phyloP scores from a whole-genome alignment of 1,139 yeast species.

The Debaryomyces sp. region DNA sequence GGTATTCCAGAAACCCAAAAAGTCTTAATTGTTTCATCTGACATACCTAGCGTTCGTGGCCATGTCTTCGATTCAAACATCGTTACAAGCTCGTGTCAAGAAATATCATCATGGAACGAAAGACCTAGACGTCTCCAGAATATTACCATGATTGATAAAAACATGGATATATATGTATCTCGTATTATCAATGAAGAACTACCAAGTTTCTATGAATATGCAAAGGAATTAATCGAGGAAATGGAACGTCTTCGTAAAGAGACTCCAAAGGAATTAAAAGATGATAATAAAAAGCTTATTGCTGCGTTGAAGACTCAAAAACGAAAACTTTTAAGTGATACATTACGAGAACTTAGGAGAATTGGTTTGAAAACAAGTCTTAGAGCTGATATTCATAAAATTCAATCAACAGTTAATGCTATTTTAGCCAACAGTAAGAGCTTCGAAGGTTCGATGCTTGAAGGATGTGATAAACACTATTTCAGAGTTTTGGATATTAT shows the following conservation, averaged over 20 bases:
- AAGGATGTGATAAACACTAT: conserved; percentile 61
- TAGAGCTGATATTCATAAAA: conserved; percentile 62
- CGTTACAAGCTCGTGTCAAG: conserved; percentile 18
- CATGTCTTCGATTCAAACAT: conserved; percentile 18
- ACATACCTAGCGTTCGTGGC: conserved; percentile 18
- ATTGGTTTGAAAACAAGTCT: conserved; percentile 74
- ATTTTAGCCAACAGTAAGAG: conserved; percentile 60
- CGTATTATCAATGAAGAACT: conserved; percentile 35
- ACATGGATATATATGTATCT: conserved; percentile 53
- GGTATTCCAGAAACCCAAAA: conserved; percentile 47
- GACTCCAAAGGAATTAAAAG: conserved; percentile 72
- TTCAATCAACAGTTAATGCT: conserved; percentile 64
- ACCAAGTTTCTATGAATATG: conserved; percentile 52
- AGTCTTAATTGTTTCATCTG: conserved; percentile 9
- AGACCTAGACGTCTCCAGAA: conserved; percentile 62
- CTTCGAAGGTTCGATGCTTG: conserved; percentile 38
- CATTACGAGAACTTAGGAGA: conserved; percentile 69
- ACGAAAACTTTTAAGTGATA: conserved; percentile 73
- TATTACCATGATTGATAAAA: conserved; percentile 50
- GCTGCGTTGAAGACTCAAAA: conserved; percentile 81
- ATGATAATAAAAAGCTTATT: conserved; percentile 72
- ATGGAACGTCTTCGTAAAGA: conserved; percentile 68
- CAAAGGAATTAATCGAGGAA: conserved; percentile 56
- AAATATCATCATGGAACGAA: conserved; percentile 48
- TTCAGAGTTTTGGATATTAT: conserved; percentile 75